phyloP scores from a whole-genome alignment of 2,329 filamentous ascomycete species.

The Cladophialophora chaetospira region DNA sequence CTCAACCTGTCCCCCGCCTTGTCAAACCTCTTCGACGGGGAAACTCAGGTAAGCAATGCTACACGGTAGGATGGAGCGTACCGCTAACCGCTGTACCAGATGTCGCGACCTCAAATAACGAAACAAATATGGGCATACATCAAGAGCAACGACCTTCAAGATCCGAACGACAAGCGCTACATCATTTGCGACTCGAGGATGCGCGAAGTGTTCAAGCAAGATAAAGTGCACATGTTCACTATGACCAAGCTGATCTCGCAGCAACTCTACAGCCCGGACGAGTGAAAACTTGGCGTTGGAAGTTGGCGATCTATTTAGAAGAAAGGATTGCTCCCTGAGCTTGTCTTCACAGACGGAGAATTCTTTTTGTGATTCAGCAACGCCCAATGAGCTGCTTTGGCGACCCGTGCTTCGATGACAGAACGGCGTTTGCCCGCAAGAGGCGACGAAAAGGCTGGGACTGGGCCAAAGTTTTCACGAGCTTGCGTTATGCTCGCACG shows the following conservation, averaged over 20 bases:
- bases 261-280: slow-evolving; percentile 84
- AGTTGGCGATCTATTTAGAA: too few species aligned
- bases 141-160: slow-evolving; percentile 82
- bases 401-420: slow-evolving; percentile 2
- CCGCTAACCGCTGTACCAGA: slow-evolving; percentile 49
- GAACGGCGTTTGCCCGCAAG: neutral
- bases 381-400: slow-evolving; percentile 9
- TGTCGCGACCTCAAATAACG: slow-evolving; percentile 92
- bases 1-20: slow-evolving; percentile 49
- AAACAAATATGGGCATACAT: slow-evolving; percentile 97
- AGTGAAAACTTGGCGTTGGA: slow-evolving; percentile 56
- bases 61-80: slow-evolving; percentile 3
- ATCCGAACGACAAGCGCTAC: slow-evolving; percentile 86
- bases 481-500: neutral
- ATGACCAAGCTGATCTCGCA: slow-evolving; percentile 96
- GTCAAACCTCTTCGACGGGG: slow-evolving; percentile 48
- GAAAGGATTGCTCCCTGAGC: too few species aligned
- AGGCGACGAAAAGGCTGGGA: neutral
- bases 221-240: slow-evolving; percentile 95
- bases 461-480: neutral
- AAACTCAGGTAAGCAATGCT: slow-evolving; percentile 44
- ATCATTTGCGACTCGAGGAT: slow-evolving; percentile 91
- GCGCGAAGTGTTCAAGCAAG: slow-evolving; percentile 87
- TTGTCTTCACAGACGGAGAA: neutral
- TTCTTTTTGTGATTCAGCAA: neutral